These are phyloP conservation scores for Phylloporus sp. DNA, from an alignment of 768 basidiomycete species.

Conservation along the genomic window DNA sequence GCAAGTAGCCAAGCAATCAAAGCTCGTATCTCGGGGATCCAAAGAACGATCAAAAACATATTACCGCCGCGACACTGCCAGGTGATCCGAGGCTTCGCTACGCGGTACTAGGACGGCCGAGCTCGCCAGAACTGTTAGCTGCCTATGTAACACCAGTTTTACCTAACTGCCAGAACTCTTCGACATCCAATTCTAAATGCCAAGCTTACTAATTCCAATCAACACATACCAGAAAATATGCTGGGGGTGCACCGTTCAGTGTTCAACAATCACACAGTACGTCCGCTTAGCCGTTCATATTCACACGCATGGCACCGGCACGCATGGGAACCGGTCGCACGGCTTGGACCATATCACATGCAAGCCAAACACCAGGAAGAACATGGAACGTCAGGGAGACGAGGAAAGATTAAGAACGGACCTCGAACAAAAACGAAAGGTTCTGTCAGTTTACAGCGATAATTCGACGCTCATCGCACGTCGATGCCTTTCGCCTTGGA, in stretches of 20 bases:
- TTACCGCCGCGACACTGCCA: no score
- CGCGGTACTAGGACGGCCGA: no score
- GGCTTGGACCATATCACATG: not conserved
- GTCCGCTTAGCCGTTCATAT: not conserved
- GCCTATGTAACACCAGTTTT: not conserved
- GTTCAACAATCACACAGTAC: no score
- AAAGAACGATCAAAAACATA: no score
- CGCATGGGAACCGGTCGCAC: not conserved
- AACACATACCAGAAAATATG: no score
- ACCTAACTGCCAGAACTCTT: no score
- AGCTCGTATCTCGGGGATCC: no score
- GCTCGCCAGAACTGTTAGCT: no score
- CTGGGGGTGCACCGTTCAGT: no score
- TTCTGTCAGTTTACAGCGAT: not conserved
- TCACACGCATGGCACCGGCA: not conserved
- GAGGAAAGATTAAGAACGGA: not conserved
- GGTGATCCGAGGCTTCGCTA: no score
- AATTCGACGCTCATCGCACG: conserved; percentile 11
- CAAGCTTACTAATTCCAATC: no score
- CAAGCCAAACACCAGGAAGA: not conserved
- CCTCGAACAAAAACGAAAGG: conserved; percentile 10
- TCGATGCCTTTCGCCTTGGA: conserved; percentile 18
- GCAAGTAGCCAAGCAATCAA: no score
- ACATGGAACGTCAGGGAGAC: not conserved
- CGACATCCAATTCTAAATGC: not conserved